A percentile compares a stretch with the other conserved stretches of the same genome.
phyloP scores from a whole-genome alignment of 352 stramenopile genomes.

The Phytophthora niederhauseri region DNA sequence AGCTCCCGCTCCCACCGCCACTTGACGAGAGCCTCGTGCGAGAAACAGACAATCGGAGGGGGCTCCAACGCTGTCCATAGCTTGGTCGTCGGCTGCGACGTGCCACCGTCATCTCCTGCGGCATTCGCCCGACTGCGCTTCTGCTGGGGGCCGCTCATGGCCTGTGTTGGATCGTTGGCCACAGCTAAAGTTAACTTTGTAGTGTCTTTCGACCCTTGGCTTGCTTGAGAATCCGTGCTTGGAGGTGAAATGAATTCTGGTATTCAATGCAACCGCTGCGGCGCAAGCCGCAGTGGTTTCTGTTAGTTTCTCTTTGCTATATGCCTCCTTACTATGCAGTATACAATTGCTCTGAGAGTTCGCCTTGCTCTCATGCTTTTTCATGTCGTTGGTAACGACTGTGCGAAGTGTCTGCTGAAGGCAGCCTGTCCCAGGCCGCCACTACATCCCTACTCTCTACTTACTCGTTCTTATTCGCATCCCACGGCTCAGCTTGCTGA shows the following conservation, averaged over 20 bases:
- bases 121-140: not conserved
- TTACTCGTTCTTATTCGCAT: no score
- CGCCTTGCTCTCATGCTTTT: not conserved
- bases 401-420: slow-evolving; percentile 3
- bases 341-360: slow-evolving; percentile 2
- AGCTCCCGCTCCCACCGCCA: not conserved
- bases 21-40: not conserved
- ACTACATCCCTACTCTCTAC: no score
- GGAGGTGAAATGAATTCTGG: slow-evolving; percentile 11
- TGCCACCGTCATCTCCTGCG: not conserved
- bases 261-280: slow-evolving; percentile 8
- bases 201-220: slow-evolving; percentile 1
- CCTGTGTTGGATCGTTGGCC: not conserved
- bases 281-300: not conserved
- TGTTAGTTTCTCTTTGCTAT: no score
- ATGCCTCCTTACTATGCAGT: no score
- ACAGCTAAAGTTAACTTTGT: not conserved
- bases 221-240: slow-evolving; percentile 2
- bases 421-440: not conserved
- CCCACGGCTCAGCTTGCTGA: no score
- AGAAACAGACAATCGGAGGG: not conserved
- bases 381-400: slow-evolving; percentile 3
- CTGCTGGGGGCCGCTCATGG: not conserved
- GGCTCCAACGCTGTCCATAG: not conserved
- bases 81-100: not conserved